These are phyloP conservation scores for Ceratocystiopsis brevicomis DNA, from an alignment of 2,329 filamentous ascomycete genomes.

Conservation along the genomic window DNA sequence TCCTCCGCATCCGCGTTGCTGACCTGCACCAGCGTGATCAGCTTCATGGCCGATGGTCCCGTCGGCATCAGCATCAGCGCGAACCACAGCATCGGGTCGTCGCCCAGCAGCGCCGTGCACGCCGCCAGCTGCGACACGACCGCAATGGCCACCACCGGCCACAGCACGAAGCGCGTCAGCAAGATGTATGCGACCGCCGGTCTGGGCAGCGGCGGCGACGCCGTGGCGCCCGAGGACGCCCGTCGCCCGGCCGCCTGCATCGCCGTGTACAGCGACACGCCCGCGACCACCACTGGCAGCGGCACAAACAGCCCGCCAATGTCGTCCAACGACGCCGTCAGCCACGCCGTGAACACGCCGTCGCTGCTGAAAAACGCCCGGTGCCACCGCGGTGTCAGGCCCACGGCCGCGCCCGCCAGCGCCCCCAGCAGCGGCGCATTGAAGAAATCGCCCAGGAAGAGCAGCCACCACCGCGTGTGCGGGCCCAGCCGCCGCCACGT, in stretches of 20 bases:
- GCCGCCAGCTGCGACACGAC: conserved; percentile 35
- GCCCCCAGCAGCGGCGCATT: conserved; percentile 45
- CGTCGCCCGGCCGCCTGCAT: conserved; percentile 23
- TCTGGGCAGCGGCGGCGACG: conserved; percentile 22
- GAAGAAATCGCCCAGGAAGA: conserved; percentile 28
- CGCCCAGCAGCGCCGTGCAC: conserved; percentile 28
- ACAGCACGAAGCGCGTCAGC: conserved; percentile 37
- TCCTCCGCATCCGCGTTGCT: conserved; percentile 20
- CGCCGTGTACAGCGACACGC: conserved; percentile 41
- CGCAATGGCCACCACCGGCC: conserved; percentile 36
- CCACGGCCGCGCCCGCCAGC: conserved; percentile 36
- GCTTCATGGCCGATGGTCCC: conserved; percentile 27
- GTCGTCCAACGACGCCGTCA: conserved; percentile 41
- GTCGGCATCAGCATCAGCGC: conserved; percentile 29
- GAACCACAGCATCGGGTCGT: conserved; percentile 49
- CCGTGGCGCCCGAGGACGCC: conserved; percentile 12
- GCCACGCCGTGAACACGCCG: conserved; percentile 47
- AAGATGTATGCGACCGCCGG: conserved; percentile 30
- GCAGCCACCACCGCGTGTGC: conserved; percentile 15
- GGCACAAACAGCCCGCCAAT: conserved; percentile 45
- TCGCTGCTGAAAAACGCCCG: conserved; percentile 39
- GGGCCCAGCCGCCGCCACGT: conserved; percentile 14
- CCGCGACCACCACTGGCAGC: conserved; percentile 45
- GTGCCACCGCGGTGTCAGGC: conserved; percentile 39
- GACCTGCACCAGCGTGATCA: conserved; percentile 26